Evolutionary conservation across 352 stramenopile species (phyloP).

Genomic region (Phytophthora sp.): DNA sequence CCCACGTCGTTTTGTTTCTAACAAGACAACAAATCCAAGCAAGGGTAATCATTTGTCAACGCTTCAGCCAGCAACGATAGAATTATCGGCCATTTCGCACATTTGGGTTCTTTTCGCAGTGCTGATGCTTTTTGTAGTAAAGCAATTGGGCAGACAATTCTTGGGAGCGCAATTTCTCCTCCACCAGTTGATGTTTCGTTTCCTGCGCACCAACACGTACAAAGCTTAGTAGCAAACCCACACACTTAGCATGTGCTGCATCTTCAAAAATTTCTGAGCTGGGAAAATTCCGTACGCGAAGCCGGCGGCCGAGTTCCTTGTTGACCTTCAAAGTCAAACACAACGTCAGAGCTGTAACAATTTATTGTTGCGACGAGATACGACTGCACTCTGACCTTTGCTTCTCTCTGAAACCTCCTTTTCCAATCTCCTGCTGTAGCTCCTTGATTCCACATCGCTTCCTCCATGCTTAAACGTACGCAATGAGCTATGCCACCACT

Average conservation of each 20-base stretch:
- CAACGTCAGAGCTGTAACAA: background rate
- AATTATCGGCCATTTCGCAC: no score
- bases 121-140: constrained; percentile 27
- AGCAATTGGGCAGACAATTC: constrained; percentile 42
- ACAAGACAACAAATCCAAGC: background rate
- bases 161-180: constrained; percentile 47
- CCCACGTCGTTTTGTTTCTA: constrained; percentile 24
- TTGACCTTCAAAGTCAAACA: constrained; percentile 59
- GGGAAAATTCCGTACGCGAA: constrained; percentile 47
- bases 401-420: constrained; percentile 68
- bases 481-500: background rate
- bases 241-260: background rate
- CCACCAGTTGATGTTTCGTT: constrained; percentile 51
- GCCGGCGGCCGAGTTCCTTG: constrained; percentile 66
- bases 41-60: no score
- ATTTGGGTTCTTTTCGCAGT: constrained; percentile 8
- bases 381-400: constrained; percentile 49
- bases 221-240: background rate
- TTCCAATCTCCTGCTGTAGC: constrained; percentile 53
- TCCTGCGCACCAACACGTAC: constrained; percentile 34
- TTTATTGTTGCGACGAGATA: background rate
- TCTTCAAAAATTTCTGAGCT: background rate
- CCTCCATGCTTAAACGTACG: constrained; percentile 16
- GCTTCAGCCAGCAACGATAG: no score
- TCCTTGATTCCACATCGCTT: constrained; percentile 8